These are phyloP conservation scores for Arachis stenosperma DNA, from an alignment of 306 rosid species.

Conservation along the genomic window DNA sequence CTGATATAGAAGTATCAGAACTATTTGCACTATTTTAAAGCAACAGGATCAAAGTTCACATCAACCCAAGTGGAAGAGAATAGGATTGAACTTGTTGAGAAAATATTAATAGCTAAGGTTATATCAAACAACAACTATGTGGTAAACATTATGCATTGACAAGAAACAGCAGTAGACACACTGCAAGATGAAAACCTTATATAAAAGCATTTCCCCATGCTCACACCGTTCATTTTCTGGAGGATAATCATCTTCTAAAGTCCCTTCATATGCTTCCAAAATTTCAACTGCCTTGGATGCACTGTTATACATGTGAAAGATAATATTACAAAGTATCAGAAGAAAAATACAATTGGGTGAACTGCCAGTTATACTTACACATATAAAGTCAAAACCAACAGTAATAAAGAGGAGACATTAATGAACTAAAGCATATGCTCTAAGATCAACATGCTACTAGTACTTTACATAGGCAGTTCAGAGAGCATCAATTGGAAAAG, in stretches of 20 bases:
- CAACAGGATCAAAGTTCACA: too few species aligned
- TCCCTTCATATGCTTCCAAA: slow-evolving; percentile 98
- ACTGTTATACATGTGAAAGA: slow-evolving; percentile 51
- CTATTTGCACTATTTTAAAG: too few species aligned
- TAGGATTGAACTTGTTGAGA: neutral
- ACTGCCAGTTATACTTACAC: neutral
- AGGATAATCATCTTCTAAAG: slow-evolving; percentile 94
- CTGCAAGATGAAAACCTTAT: slow-evolving; percentile 63
- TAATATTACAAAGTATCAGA: slow-evolving; percentile 16
- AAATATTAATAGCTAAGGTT: neutral
- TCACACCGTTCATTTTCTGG: slow-evolving; percentile 96
- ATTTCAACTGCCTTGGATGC: slow-evolving; percentile 92
- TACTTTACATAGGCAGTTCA: neutral
- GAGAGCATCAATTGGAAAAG: neutral
- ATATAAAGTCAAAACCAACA: slow-evolving; percentile 3
- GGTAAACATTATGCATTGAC: slow-evolving; percentile 23
- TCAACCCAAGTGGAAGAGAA: too few species aligned
- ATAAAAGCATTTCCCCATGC: slow-evolving; percentile 98
- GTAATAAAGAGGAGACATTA: neutral
- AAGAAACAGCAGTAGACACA: slow-evolving; percentile 37
- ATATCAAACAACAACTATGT: slow-evolving; percentile 18
- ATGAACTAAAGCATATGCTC: neutral
- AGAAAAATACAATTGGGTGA: slow-evolving; percentile 16
- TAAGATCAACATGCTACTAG: slow-evolving; percentile 2
- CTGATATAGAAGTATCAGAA: too few species aligned